These are phyloP conservation scores for Pleurostoma richardsiae DNA, from an alignment of 2,329 filamentous ascomycete genomes.

Conservation along the genomic window DNA sequence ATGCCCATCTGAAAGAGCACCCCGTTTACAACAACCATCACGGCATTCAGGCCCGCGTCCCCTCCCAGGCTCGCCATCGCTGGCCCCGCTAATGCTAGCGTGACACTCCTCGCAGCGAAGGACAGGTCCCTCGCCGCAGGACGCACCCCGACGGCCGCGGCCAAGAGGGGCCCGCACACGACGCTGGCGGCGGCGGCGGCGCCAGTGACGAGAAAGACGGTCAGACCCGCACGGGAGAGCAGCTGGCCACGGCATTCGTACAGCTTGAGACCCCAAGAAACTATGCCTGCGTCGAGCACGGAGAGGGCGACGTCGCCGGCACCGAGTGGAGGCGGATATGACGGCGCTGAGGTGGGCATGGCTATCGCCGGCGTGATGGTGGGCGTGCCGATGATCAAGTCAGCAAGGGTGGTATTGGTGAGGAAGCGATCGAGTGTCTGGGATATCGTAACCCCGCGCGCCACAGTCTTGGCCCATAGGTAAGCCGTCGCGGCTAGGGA, in stretches of 20 bases:
- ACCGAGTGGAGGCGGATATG: slow-evolving; percentile 17
- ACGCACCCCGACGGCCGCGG: slow-evolving; percentile 27
- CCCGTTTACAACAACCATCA: slow-evolving; percentile 46
- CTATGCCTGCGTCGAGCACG: slow-evolving; percentile 44
- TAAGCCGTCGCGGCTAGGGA: slow-evolving; percentile 39
- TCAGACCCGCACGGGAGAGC: slow-evolving; percentile 34
- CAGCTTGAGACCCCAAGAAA: slow-evolving; percentile 49
- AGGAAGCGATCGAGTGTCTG: slow-evolving; percentile 18
- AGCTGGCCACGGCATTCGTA: slow-evolving; percentile 43
- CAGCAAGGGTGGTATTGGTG: slow-evolving; percentile 21
- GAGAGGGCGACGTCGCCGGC: slow-evolving; percentile 44
- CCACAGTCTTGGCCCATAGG: slow-evolving; percentile 29
- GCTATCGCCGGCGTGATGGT: background rate
- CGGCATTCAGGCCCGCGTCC: slow-evolving; percentile 41
- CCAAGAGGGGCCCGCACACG: slow-evolving; percentile 32
- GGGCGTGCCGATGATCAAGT: slow-evolving; percentile 14
- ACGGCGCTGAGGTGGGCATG: background rate
- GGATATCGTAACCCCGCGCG: slow-evolving; percentile 9
- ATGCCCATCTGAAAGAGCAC: slow-evolving; percentile 31
- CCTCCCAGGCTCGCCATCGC: slow-evolving; percentile 38
- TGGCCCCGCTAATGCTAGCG: slow-evolving; percentile 43
- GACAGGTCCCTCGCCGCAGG: slow-evolving; percentile 28
- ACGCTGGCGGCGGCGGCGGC: slow-evolving; percentile 34
- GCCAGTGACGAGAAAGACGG: slow-evolving; percentile 29
- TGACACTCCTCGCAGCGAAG: slow-evolving; percentile 45